These are phyloP conservation scores for Podospora bellae-mahoneyi DNA, from an alignment of 495 filamentous ascomycete genomes.

Conservation along the genomic window DNA sequence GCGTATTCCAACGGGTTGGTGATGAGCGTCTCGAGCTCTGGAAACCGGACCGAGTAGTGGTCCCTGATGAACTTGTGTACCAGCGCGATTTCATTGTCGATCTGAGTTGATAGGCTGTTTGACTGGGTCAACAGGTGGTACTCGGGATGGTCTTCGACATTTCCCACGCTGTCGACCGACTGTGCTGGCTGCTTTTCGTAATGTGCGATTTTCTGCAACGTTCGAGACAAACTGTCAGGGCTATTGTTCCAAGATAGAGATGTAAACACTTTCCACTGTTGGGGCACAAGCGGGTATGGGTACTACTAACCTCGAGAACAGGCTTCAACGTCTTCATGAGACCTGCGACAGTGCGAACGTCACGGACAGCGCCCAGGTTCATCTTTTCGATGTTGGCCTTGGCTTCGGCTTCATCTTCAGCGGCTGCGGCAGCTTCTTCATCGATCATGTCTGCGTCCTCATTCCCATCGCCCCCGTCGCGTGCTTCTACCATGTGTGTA, in stretches of 20 bases:
- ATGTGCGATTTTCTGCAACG: conserved; percentile 67
- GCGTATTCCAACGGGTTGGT: conserved; percentile 92
- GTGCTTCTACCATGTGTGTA: conserved; percentile 32
- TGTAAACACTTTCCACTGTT: conserved; percentile 46
- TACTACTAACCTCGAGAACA: conserved; percentile 67
- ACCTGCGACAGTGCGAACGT: conserved; percentile 69
- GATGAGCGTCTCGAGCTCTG: conserved; percentile 92
- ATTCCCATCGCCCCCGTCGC: conserved; percentile 45
- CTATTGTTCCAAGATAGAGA: conserved; percentile 43
- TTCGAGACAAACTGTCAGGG: conserved; percentile 57
- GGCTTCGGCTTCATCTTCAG: conserved; percentile 63
- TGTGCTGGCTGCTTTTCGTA: conserved; percentile 68
- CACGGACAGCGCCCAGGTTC: conserved; percentile 65
- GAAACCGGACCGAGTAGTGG: conserved; percentile 91
- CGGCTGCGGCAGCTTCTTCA: conserved; percentile 40
- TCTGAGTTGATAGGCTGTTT: conserved; percentile 80
- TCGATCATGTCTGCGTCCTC: conserved; percentile 49
- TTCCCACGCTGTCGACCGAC: conserved; percentile 59
- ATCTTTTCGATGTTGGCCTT: conserved; percentile 76
- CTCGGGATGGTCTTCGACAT: conserved; percentile 81
- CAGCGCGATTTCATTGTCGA: conserved; percentile 85
- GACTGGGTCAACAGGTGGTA: conserved; percentile 79
- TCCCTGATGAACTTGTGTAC: conserved; percentile 95
- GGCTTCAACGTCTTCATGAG: conserved; percentile 75
- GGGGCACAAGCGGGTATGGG: conserved; percentile 12